Conservation (phyloP, 1,284 basidiomycete genomes). For the Agaricales sp. region DNA sequence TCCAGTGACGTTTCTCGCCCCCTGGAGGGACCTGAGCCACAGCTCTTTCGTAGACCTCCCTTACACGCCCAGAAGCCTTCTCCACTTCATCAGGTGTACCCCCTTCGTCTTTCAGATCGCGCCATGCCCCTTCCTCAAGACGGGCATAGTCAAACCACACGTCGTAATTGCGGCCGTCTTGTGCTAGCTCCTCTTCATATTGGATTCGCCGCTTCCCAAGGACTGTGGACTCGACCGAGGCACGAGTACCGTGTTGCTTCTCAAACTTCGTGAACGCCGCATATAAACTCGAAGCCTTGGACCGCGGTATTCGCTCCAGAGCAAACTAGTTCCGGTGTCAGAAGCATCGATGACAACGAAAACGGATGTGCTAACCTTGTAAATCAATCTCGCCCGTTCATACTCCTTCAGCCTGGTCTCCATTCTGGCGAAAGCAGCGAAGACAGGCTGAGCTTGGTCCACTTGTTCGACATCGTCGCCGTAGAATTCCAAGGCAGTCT, state of each 20-base stretch:
- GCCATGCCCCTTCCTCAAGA: constrained; percentile 83
- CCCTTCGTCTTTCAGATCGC: constrained; percentile 70
- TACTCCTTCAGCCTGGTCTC: constrained; percentile 94
- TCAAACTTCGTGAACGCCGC: constrained; percentile 95
- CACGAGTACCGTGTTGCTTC: constrained; percentile 91
- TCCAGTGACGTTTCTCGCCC: constrained; percentile 84
- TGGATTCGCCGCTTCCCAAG: constrained; percentile 94
- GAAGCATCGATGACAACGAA: background rate
- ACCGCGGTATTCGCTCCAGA: constrained; percentile 80
- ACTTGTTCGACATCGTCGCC: constrained; percentile 97
- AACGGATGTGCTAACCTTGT: constrained; percentile 54
- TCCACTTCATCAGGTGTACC: constrained; percentile 57
- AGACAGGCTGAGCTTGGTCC: constrained; percentile 95
- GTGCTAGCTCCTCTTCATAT: constrained; percentile 88
- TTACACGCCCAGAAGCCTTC: constrained; percentile 50
- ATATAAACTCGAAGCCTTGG: constrained; percentile 81
- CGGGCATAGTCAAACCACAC: constrained; percentile 97
- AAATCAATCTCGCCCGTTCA: constrained; percentile 93
- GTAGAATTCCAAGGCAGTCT: constrained; percentile 93
- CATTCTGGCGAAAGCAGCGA: constrained; percentile 96
- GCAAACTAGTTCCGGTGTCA: constrained; percentile 63
- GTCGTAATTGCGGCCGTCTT: constrained; percentile 91
- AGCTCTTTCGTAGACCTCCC: constrained; percentile 94
- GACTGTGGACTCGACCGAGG: constrained; percentile 87
- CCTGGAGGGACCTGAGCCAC: constrained; percentile 94